Evolutionary conservation across 2,329 filamentous ascomycete species (phyloP), one percentile per base, ranked within the genome.

Genomic region (Diplodia intermedia): DNA sequence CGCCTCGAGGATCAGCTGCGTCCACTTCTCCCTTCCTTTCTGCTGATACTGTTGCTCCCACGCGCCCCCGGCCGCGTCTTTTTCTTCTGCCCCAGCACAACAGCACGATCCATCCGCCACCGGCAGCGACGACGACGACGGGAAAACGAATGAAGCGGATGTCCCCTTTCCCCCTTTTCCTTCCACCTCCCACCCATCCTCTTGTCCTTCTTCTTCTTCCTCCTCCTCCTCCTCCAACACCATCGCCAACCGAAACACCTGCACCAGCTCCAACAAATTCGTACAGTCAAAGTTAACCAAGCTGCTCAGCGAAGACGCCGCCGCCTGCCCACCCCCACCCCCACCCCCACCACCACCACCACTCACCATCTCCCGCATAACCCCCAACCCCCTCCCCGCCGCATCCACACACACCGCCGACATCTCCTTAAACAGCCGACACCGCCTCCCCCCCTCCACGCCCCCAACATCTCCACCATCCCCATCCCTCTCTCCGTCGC

Each of bases 241-340:
- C 56, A 74, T 78, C 8, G 76, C 76, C 15, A 78, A 71, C 57
- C 78, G 75, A 67, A 78, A 79, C 3, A 79, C 75, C 71, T 78
- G 77, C 40, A 76, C 68, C 23, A 76, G 65, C 6, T 77, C 72
- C 6, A 79, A 70, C 9, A 78, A 67, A 60, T 76, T 76, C 1
- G 77, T 78, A 69, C 76, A 77, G 60, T 79, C 77, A 50, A 77
- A 78, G 4, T 76, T 76, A 1, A 75, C 78, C 1, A 78, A 67
- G 53, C 75, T 76, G 14, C 76, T 76, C 5, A 78, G 70, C 0
- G 70, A 74, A 26, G 71, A 67, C 38, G 73, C 71, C 1, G 73
- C 71, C 1, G 15, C 15, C 5, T 14, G 2, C 5, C 14, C 40
- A 18, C 40, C n/a, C n/a, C n/a, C 40, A 8, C 40, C 40, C 0